Base-by-base conservation (phyloP, 2,329 filamentous ascomycete genomes). In the Aureobasidium sp. region DNA sequence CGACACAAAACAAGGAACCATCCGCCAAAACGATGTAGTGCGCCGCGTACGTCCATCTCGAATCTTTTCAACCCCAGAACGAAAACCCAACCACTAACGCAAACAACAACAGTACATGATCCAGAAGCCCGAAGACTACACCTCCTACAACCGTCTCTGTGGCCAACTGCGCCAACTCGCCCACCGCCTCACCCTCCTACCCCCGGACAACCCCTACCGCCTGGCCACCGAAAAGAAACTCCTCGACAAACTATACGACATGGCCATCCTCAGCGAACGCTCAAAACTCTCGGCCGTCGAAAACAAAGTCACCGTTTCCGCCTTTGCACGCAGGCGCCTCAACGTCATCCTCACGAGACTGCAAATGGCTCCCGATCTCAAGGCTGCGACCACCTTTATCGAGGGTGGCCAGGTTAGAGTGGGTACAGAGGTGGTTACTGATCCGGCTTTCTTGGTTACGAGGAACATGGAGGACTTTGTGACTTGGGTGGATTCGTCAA, bases 321-420 rank as follows among this genome's bases (percentile, higher is more conserved):
- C 92, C 0, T 90, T 99, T 73, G 55, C 55, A 1, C 37, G 55
- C 31, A 47, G 55, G 21, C 43, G 55, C 19, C 25, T 58, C 1
- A 58, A 49, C 0, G 90, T 99, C 15, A 83, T 99, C 47, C 95
- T 96, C 90, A 93, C 89, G 11, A 80, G 92, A 62, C 78, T 94
- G 68, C 81, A 88, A 65, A 97, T 99, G 94, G 89, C 92, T 38
- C 90, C 96, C 78, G 93, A 86, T 57, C 86, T 97, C 40, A 87
- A 89, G 71, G 88, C 90, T 35, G 78, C 77, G 3, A 89, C 85
- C 8, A 91, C 89, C 67, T 88, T 96, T 74, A 88, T 97, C 61
- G 93, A 97, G 78, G 90, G 96, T 71, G 93, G 93, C 7, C 92
- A 96, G 72, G 91, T 97, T 3, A 81, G 93, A 50, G 90, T 96